Evolutionary conservation across 2,329 filamentous ascomycete genomes (phyloP).

Genomic region (Alternaria panax): DNA sequence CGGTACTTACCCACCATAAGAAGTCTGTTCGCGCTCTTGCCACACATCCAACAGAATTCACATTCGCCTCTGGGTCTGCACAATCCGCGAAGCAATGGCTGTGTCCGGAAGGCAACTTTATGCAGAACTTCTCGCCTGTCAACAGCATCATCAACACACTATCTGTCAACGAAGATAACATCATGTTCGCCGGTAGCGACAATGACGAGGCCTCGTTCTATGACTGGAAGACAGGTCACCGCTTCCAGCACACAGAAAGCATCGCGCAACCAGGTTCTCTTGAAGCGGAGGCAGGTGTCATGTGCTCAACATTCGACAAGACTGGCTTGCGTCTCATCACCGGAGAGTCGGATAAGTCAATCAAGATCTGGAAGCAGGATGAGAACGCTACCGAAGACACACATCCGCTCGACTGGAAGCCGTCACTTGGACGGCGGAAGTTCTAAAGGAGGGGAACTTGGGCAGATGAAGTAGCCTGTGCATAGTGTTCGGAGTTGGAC

Average conservation of each 20-base stretch:
- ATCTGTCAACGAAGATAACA: slow-evolving; percentile 91
- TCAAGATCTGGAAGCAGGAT: slow-evolving; percentile 97
- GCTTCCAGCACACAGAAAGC: slow-evolving; percentile 88
- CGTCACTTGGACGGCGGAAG: slow-evolving; percentile 77
- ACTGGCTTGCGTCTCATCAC: slow-evolving; percentile 90
- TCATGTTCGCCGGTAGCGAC: slow-evolving; percentile 92
- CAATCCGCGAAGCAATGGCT: slow-evolving; percentile 99
- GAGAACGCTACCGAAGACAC: slow-evolving; percentile 88
- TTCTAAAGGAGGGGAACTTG: slow-evolving; percentile 45
- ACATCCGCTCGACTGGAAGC: slow-evolving; percentile 92
- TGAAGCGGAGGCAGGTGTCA: slow-evolving; percentile 92
- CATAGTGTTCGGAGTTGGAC: slow-evolving; percentile 10
- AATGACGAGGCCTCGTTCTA: slow-evolving; percentile 98
- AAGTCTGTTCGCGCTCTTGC: slow-evolving; percentile 90
- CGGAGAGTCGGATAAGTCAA: slow-evolving; percentile 89
- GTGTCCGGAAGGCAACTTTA: slow-evolving; percentile 95
- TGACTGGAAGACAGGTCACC: slow-evolving; percentile 97
- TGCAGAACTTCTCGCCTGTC: slow-evolving; percentile 98
- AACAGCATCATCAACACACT: slow-evolving; percentile 96
- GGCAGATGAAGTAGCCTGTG: not conserved
- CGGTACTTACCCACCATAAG: slow-evolving; percentile 96
- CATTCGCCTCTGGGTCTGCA: slow-evolving; percentile 90
- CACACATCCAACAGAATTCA: slow-evolving; percentile 90
- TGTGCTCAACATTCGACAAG: slow-evolving; percentile 90
- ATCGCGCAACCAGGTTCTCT: slow-evolving; percentile 92